Percentiles rank a stretch among this genome's conserved stretches.
Conservation (phyloP, 2,329 filamentous ascomycete genomes). For the Arachnomyces sp. region DNA sequence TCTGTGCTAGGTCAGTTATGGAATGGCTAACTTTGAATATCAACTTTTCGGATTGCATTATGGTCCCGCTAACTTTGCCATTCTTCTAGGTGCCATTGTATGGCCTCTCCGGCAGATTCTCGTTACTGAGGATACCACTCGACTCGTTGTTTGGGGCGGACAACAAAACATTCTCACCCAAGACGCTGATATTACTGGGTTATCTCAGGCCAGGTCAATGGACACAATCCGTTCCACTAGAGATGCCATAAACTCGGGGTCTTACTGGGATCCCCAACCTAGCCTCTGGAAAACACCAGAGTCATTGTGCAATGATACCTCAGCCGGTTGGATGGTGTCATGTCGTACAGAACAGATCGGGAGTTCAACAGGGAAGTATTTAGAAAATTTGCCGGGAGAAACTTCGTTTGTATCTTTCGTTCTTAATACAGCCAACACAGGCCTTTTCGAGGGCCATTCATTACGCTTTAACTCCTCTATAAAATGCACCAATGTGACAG, state of each 20-base stretch:
- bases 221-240: background rate
- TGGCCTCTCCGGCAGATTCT: conserved; percentile 6
- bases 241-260: conserved; percentile 1
- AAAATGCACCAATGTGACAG: conserved; percentile 1
- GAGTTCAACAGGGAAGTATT: background rate
- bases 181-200: conserved; percentile 7
- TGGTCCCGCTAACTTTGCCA: too few species aligned
- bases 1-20: conserved; percentile 2
- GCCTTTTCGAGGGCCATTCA: conserved; percentile 6
- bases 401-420: conserved; percentile 5
- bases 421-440: conserved; percentile 1
- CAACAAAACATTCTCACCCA: background rate
- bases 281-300: conserved; percentile 2
- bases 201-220: conserved; percentile 3
- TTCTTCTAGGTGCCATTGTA: conserved; percentile 2
- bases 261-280: conserved; percentile 4
- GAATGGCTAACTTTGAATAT: background rate
- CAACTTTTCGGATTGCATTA: too few species aligned
- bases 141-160: background rate
- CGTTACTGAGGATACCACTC: background rate
- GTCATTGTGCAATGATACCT: conserved; percentile 2
- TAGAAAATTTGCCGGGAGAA: background rate
- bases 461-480: conserved; percentile 8
- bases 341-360: background rate
- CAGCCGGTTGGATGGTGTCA: background rate